Conservation (phyloP, 2,329 filamentous ascomycete species). For the Diaporthe humulicola region DNA sequence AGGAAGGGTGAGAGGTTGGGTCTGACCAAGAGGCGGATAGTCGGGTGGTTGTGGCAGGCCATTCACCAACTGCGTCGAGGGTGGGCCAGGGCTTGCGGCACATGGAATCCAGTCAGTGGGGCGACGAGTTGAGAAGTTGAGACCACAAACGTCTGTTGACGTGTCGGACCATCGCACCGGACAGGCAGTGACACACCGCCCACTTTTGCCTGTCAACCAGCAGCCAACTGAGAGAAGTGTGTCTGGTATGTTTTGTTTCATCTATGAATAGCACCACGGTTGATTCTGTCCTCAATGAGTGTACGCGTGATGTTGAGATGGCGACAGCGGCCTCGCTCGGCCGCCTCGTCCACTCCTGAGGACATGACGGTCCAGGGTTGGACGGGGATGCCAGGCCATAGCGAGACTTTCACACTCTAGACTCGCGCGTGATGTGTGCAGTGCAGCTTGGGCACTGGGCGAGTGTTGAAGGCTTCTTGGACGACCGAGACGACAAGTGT, state of each 20-base stretch:
- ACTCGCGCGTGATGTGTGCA: background rate
- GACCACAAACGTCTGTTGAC: constrained; percentile 24
- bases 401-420: background rate
- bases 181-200: constrained; percentile 14
- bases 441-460: too few species aligned
- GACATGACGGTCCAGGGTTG: background rate
- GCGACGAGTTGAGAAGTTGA: constrained; percentile 3
- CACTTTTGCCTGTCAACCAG: constrained; percentile 7
- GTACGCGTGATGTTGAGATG: background rate
- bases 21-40: background rate
- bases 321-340: background rate
- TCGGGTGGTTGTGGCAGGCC: background rate
- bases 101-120: constrained; percentile 2
- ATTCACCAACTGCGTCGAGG: background rate
- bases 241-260: constrained; percentile 10
- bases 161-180: constrained; percentile 20
- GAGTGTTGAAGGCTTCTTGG: background rate
- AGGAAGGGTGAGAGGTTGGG: background rate
- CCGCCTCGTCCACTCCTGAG: background rate
- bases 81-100: constrained; percentile 4
- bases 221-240: background rate
- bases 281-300: background rate
- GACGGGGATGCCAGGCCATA: background rate
- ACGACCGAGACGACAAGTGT: background rate
- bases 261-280: constrained; percentile 7